These are phyloP conservation scores for Aspergillus taichungensis DNA, from an alignment of 495 filamentous ascomycete species.

Conservation along the genomic window DNA sequence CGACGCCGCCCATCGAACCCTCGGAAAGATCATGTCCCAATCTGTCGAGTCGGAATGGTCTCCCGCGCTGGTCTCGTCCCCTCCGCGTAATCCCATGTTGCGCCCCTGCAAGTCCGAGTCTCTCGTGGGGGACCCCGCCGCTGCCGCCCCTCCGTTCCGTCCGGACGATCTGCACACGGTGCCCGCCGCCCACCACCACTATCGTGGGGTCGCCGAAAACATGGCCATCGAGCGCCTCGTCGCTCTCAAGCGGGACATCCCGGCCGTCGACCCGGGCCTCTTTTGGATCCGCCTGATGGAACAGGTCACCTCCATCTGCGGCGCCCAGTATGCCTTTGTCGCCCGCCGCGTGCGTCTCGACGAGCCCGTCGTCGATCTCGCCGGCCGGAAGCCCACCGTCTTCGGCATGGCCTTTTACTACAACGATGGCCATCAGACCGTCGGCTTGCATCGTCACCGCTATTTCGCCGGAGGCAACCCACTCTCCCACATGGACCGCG, in stretches of 20 bases:
- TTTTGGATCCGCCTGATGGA: slow-evolving; percentile 65
- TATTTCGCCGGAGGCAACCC: slow-evolving; percentile 58
- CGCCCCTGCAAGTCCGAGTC: slow-evolving; percentile 37
- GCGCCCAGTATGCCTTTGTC: slow-evolving; percentile 65
- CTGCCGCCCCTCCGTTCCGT: slow-evolving; percentile 27
- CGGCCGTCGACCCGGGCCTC: slow-evolving; percentile 44
- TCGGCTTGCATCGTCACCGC: slow-evolving; percentile 47
- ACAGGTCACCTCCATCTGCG: slow-evolving; percentile 52
- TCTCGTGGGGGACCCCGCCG: slow-evolving; percentile 29
- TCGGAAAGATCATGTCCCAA: slow-evolving; percentile 24
- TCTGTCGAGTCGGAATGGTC: slow-evolving; percentile 30
- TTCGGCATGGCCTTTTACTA: slow-evolving; percentile 63
- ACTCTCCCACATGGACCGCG: slow-evolving; percentile 62
- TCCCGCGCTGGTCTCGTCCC: slow-evolving; percentile 19
- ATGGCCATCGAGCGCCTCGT: slow-evolving; percentile 55
- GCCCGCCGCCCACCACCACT: slow-evolving; percentile 27
- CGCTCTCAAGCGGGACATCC: slow-evolving; percentile 51
- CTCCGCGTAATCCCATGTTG: slow-evolving; percentile 12
- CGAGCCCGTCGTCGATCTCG: slow-evolving; percentile 37
- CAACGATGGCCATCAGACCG: slow-evolving; percentile 50
- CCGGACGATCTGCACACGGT: slow-evolving; percentile 43
- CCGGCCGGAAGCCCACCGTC: slow-evolving; percentile 45
- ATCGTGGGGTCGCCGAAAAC: slow-evolving; percentile 47
- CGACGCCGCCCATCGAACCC: too few relatives aligned
- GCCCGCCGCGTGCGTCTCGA: slow-evolving; percentile 55